Percentiles rank a stretch among this genome's conserved stretches.
Conservation (phyloP, 257 asterid species). For the Phtheirospermum japonicum region DNA sequence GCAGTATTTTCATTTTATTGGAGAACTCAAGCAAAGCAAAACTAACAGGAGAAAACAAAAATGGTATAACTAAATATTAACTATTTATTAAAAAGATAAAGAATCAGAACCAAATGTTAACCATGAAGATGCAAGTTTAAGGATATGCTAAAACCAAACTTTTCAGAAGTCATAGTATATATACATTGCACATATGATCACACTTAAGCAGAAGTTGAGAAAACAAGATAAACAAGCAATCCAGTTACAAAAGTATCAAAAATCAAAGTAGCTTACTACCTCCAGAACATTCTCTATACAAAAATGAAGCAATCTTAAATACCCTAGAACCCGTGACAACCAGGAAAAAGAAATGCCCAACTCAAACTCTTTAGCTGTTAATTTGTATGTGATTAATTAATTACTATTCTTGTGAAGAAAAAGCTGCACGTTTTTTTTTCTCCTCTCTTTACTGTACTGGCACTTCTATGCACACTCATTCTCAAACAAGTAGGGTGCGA, state of each 20-base stretch:
- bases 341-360: background rate
- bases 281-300: background rate
- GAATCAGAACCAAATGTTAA: background rate
- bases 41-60: conserved; percentile 5
- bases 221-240: conserved; percentile 10
- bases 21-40: background rate
- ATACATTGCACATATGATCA: background rate
- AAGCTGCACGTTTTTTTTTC: too few relatives aligned
- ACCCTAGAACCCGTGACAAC: background rate
- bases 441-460: too few relatives aligned
- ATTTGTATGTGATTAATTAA: too few relatives aligned
- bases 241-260: conserved; percentile 10
- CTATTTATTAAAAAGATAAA: background rate
- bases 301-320: background rate
- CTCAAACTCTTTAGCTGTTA: background rate
- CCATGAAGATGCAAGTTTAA: conserved; percentile 7
- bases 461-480: too few relatives aligned
- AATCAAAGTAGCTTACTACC: background rate
- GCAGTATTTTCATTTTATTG: conserved; percentile 10
- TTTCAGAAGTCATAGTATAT: background rate
- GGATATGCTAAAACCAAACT: conserved; percentile 1
- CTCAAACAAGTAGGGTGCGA: too few relatives aligned
- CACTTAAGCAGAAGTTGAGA: background rate
- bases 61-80: background rate
- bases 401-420: too few relatives aligned